Conservation (phyloP, 2,329 filamentous ascomycete genomes). For the Xylaria sp. region DNA sequence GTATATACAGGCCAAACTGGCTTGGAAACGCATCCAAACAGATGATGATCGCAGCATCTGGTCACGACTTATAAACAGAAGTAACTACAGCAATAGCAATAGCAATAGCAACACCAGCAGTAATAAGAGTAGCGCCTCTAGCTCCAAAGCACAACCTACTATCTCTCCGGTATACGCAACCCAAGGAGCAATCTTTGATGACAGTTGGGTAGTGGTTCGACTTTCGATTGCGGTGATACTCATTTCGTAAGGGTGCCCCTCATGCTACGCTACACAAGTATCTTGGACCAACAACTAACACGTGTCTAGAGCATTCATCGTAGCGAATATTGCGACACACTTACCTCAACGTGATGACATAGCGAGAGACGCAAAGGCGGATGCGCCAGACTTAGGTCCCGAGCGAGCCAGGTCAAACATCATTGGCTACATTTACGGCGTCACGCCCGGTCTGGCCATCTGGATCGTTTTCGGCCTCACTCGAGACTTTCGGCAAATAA, state of each 20-base stretch:
- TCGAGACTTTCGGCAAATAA: conserved; percentile 40
- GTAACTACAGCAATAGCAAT: conserved; percentile 6
- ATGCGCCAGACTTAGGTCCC: conserved; percentile 40
- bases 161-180: conserved; percentile 22
- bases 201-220: conserved; percentile 42
- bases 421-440: conserved; percentile 43
- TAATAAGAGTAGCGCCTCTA: conserved; percentile 11
- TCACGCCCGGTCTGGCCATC: conserved; percentile 44
- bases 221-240: conserved; percentile 41
- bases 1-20: conserved; percentile 38
- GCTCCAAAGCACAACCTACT: conserved; percentile 23
- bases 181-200: conserved; percentile 38
- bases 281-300: conserved; percentile 5
- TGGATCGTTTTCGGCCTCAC: conserved; percentile 45
- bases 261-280: background rate
- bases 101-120: background rate
- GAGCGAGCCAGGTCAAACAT: conserved; percentile 42
- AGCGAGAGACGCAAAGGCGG: conserved; percentile 38
- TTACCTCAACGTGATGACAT: conserved; percentile 40
- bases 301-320: conserved; percentile 38
- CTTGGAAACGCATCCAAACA: conserved; percentile 32
- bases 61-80: conserved; percentile 29
- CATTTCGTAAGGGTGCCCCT: conserved; percentile 36
- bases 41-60: conserved; percentile 23
- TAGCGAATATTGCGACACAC: conserved; percentile 41